phyloP scores from a whole-genome alignment of 75 land plant species.

The Ceratopteris richardii region DNA sequence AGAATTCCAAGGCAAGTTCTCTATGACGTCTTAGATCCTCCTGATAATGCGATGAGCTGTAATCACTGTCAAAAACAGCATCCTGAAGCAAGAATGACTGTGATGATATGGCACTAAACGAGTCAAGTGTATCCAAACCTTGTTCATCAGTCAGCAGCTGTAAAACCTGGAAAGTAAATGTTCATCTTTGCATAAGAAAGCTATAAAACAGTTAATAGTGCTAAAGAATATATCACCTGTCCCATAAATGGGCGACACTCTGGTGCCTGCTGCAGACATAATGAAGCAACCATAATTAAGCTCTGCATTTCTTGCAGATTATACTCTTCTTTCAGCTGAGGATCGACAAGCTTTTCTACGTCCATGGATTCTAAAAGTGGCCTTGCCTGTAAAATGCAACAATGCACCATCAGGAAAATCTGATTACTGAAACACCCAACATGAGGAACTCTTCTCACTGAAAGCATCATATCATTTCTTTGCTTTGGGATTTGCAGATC shows the following conservation, averaged over 20 bases:
- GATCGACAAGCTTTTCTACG: constrained; percentile 54
- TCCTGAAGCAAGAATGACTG: background rate
- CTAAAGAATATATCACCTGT: too few species aligned
- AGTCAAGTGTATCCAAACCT: background rate
- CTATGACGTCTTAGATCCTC: constrained; percentile 31
- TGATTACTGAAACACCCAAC: too few species aligned
- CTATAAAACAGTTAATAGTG: too few species aligned
- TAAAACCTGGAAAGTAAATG: background rate
- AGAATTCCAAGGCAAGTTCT: constrained; percentile 26
- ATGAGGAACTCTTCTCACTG: too few species aligned
- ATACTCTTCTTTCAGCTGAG: constrained; percentile 38
- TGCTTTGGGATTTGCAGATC: too few species aligned
- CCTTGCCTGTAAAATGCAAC: constrained; percentile 42
- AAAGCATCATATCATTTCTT: too few species aligned
- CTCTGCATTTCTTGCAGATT: constrained; percentile 44
- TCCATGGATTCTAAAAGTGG: constrained; percentile 50
- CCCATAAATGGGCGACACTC: constrained; percentile 62
- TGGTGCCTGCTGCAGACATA: constrained; percentile 62
- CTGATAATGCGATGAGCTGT: constrained; percentile 24
- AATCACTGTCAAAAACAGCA: constrained; percentile 11
- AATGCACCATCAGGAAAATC: too few species aligned
- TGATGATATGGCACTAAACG: background rate
- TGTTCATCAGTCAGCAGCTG: background rate
- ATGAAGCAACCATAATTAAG: constrained; percentile 39
- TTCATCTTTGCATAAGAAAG: too few species aligned